Percentiles rank a stretch among this genome's conserved stretches.
Conservation (phyloP, 768 basidiomycete genomes). For the Pilatotrama ljubarskyi region DNA sequence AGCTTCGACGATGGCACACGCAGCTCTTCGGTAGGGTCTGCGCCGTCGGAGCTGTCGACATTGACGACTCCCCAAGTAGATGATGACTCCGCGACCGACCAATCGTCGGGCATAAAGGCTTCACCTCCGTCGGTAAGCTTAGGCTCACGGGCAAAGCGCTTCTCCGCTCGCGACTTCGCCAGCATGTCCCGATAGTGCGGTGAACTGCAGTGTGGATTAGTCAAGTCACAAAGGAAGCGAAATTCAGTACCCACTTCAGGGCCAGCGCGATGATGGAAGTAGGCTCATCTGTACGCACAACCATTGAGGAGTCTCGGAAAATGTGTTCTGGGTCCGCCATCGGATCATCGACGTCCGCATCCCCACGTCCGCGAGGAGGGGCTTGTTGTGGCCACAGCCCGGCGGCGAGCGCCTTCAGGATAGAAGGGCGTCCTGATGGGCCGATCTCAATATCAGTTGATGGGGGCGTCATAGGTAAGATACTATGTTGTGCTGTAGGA, state of each 20-base stretch:
- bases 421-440: constrained; percentile 58
- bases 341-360: constrained; percentile 62
- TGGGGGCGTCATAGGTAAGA: constrained; percentile 26
- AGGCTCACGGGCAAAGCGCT: constrained; percentile 59
- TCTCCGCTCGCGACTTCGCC: constrained; percentile 73
- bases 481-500: constrained; percentile 21
- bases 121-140: constrained; percentile 67
- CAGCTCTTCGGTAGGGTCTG: constrained; percentile 76
- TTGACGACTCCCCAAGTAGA: constrained; percentile 95
- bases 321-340: constrained; percentile 87
- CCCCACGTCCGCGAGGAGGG: constrained; percentile 51
- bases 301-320: constrained; percentile 91
- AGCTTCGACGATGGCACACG: constrained; percentile 74
- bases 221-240: not conserved
- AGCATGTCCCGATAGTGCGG: constrained; percentile 83
- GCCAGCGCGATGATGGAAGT: constrained; percentile 97
- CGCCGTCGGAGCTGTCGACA: constrained; percentile 63
- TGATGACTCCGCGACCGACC: constrained; percentile 75
- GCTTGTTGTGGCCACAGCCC: constrained; percentile 74
- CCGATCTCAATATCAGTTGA: constrained; percentile 54
- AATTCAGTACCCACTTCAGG: constrained; percentile 61
- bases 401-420: constrained; percentile 82
- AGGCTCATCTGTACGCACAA: constrained; percentile 94
- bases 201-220: constrained; percentile 49
- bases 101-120: constrained; percentile 91